These are phyloP conservation scores for Xanthoparmelia taractica DNA, from an alignment of 495 filamentous ascomycete species.

Conservation along the genomic window DNA sequence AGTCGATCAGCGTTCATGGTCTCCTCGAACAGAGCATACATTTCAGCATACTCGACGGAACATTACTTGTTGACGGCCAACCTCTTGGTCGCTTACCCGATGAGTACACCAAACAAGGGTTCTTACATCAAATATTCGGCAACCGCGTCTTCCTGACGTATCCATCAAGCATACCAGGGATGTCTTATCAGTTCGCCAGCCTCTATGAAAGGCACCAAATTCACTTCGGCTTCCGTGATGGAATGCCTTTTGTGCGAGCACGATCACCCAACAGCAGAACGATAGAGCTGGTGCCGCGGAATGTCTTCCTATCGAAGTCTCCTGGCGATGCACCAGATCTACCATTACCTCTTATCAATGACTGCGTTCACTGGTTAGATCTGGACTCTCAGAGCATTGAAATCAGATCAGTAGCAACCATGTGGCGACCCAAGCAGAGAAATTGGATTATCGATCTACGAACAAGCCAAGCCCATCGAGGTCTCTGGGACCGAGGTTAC, in stretches of 20 bases:
- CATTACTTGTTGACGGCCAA: constrained; percentile 42
- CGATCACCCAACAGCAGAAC: not conserved
- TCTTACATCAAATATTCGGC: constrained; percentile 43
- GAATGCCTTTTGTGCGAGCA: constrained; percentile 36
- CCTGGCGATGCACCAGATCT: constrained; percentile 26
- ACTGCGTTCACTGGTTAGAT: constrained; percentile 55
- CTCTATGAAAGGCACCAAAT: constrained; percentile 32
- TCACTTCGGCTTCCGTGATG: constrained; percentile 42
- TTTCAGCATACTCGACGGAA: constrained; percentile 42
- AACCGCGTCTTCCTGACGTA: constrained; percentile 39
- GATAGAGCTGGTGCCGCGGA: constrained; percentile 13
- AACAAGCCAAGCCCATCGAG: not conserved
- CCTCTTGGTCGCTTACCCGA: constrained; percentile 42
- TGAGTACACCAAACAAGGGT: constrained; percentile 31
- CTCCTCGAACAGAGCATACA: constrained; percentile 26
- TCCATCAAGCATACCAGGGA: constrained; percentile 39
- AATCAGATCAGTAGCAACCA: constrained; percentile 39
- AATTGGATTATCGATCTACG: constrained; percentile 15
- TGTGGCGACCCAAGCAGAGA: constrained; percentile 30
- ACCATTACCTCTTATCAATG: constrained; percentile 38
- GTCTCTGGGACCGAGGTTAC: not conserved
- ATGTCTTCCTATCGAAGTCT: not conserved
- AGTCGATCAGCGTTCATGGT: not conserved
- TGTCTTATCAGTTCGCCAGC: constrained; percentile 38
- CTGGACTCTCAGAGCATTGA: constrained; percentile 39